Percentiles rank a stretch among this genome's conserved stretches.
phyloP scores from a whole-genome alignment of 2,329 filamentous ascomycete genomes.

The Alternaria alternata region DNA sequence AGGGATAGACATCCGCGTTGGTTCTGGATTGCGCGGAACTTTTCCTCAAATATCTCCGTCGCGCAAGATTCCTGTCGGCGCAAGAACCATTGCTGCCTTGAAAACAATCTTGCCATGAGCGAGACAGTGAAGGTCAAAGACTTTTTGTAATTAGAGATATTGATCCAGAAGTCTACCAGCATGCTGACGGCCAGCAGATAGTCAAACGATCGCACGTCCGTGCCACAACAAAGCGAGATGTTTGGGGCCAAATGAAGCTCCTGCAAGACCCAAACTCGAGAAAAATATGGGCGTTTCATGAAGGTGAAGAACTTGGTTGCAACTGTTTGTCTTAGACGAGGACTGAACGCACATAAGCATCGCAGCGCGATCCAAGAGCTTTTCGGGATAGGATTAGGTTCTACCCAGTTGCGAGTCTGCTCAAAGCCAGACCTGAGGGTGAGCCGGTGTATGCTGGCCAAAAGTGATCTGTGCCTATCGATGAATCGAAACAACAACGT shows the following conservation, averaged over 20 bases:
- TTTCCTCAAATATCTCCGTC: too few relatives aligned
- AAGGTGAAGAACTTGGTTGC: background rate
- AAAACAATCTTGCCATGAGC: fast-evolving
- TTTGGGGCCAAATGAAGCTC: background rate
- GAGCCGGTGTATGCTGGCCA: too few relatives aligned
- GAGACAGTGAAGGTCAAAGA: too few relatives aligned
- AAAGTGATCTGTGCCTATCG: too few relatives aligned
- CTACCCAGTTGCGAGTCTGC: background rate
- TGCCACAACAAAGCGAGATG: background rate
- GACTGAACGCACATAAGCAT: background rate
- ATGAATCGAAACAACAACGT: too few relatives aligned
- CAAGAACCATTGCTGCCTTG: too few relatives aligned
- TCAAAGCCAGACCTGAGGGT: too few relatives aligned
- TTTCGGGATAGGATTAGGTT: background rate
- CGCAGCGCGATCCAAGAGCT: background rate
- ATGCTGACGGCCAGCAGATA: background rate
- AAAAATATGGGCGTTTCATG: background rate
- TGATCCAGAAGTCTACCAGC: background rate
- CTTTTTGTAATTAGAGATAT: background rate
- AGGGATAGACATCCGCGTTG: too few relatives aligned
- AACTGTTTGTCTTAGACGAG: background rate
- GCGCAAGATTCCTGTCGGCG: too few relatives aligned
- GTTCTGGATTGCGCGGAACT: too few relatives aligned
- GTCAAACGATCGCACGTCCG: background rate
- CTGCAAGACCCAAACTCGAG: background rate